Evolutionary conservation across 495 filamentous ascomycete genomes (phyloP), one percentile per base, ranked within the genome.

Genomic region (Aspergillus biplanus): DNA sequence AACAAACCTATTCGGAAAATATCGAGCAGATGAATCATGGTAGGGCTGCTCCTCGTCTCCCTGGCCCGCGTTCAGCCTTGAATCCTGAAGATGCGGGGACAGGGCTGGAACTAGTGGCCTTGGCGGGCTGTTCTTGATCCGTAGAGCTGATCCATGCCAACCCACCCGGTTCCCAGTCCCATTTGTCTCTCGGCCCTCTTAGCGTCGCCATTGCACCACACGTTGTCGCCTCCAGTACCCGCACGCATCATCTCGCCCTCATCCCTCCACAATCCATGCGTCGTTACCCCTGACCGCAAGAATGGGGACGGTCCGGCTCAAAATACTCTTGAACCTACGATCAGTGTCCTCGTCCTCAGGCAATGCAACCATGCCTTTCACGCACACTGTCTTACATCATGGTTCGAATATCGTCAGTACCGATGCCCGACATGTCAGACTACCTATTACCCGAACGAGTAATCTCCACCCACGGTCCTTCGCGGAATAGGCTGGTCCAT

Each of bases 361-460:
- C 64, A 66, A 18, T 78, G 75, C 65, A 65, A 71, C 56, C 75
- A 78, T 54, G 71, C 68, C 18, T 78, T 78, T 52, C 75, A 78
- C 35, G 57, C 66, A 0, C 31, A 58, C 5, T 78, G 75, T 67
- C 64, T 78, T 6, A 67, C 65, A 8, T 71, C 73, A 46, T 78
- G 72, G 74, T 73, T 76, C 52, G 66, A 72, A 56, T 71, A 76
- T 55, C 61, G 67, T 16, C 70, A 65, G 37, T 76, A 74, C 52
- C 67, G 64, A 18, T 76, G 75, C 59, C 75, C 75, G 12, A 69
- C 74, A 2, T 78, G 75, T 59, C 71, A 74, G 64, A 67, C 69
- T 12, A 64, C 65, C 18, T 78, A 72, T 58, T 69, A 57, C 2
- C 72, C 71, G 8, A 49, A 33, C 3, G 64, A 68, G 37, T 58